A percentile compares a stretch with the other conserved stretches of the same genome.
phyloP scores from a whole-genome alignment of 768 basidiomycete genomes.

The Hortiboletus flavorubellus region DNA sequence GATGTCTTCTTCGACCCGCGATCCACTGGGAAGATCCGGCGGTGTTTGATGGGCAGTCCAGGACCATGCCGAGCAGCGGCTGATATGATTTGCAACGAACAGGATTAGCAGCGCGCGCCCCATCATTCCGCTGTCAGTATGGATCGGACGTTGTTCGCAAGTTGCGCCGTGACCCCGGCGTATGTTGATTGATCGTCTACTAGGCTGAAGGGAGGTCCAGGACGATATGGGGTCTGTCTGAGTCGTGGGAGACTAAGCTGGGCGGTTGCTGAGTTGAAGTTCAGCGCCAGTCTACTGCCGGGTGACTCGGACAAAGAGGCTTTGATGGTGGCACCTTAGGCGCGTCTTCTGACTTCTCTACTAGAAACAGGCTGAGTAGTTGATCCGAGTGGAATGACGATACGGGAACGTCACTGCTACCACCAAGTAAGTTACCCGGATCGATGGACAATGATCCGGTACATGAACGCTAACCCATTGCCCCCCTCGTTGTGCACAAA shows the following conservation, averaged over 20 bases:
- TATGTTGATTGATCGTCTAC: background rate
- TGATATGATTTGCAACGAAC: slow-evolving; percentile 10
- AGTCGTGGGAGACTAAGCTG: background rate
- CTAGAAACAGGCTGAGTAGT: background rate
- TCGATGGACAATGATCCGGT: background rate
- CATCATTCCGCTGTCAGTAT: slow-evolving; percentile 6
- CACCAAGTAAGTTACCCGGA: no score
- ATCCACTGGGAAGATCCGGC: slow-evolving; percentile 10
- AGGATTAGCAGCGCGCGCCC: slow-evolving; percentile 7
- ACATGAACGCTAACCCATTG: no score
- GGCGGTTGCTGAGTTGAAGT: background rate
- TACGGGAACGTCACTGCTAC: background rate
- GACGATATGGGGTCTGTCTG: background rate
- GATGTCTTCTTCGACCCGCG: background rate
- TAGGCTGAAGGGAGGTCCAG: background rate
- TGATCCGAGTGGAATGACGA: background rate
- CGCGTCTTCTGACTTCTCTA: background rate
- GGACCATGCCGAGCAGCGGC: slow-evolving; percentile 24
- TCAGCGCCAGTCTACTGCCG: background rate
- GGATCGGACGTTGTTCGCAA: background rate
- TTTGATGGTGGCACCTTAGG: background rate
- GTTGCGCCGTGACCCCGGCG: background rate
- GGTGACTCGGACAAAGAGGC: slow-evolving; percentile 5
- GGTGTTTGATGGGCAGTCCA: slow-evolving; percentile 28
- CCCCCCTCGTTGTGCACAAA: no score